Evolutionary conservation across 148 eudicot species (phyloP), one percentile per base, ranked within the genome.

Genomic region (Salicornia ramosissima): DNA sequence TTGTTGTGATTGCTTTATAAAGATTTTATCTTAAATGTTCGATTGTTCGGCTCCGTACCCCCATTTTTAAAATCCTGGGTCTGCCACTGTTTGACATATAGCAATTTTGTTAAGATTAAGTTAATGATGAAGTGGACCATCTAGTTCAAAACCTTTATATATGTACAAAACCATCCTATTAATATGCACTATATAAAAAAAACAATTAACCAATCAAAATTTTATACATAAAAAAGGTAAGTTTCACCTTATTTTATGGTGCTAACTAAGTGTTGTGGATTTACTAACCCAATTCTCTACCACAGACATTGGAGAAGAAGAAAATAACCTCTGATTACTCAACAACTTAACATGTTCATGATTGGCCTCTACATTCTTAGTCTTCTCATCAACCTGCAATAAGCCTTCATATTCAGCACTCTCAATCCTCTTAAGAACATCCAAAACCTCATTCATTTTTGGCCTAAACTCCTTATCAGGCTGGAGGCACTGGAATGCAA

Each of bases 301-400:
- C 33, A 74, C 77, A 58, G 60, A 74, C 57, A 26, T 34, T 5
- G 77, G 77, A 13, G 72, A 74, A 18, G 33, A n/a, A 25, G 16
- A 61, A 26, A 19, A 42, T 16, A 16, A 1, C 61, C 14, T 39
- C 31, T 74, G 72, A 59, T 22, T 47, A 25, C 25, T 51, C 52
- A 51, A 67, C 28, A 51, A 30, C 15, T 60, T 21, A 5, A 47
- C 62, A 11, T 15, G 50, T 39, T 50, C 59, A 49, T 74, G n/a
- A n/a, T n/a, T n/a, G n/a, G n/a, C 72, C 10, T 59, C 50, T 19
- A 34, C 22, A 39, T 29, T 16, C 5, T 29, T 56, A 28, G 61
- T 13, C 19, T 10, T 63, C 50, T 40, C 50, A 34, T 63, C 21
- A 0, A 18, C 63, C n/a, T 24, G 14, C 18, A 25, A 25, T 0